Conservation (phyloP, 768 basidiomycete species). For the Chalciporus pseudorubinellus region DNA sequence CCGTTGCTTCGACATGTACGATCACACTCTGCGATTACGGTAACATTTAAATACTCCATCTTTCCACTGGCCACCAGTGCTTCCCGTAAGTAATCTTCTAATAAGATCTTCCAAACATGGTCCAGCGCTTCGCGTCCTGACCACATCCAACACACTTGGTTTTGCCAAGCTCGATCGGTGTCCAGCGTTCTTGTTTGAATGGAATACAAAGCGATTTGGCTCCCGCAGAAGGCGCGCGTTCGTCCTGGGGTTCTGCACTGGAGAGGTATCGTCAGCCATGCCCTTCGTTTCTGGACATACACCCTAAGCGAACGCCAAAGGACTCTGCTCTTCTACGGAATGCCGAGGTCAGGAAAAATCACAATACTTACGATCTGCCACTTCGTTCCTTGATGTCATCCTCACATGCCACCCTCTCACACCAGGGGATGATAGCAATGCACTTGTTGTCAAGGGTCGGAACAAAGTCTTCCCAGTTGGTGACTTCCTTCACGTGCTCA, state of each 20-base stretch:
- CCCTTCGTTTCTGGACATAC: background rate
- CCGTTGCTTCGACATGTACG: background rate
- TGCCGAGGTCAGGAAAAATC: background rate
- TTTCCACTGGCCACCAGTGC: background rate
- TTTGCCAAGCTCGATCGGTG: slow-evolving; percentile 74
- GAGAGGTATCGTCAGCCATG: slow-evolving; percentile 12
- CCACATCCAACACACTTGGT: slow-evolving; percentile 92
- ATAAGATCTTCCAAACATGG: slow-evolving; percentile 91
- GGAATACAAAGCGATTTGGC: slow-evolving; percentile 97
- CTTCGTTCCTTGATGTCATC: slow-evolving; percentile 98
- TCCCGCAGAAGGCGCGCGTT: slow-evolving; percentile 94
- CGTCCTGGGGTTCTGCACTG: slow-evolving; percentile 86
- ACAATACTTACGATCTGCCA: slow-evolving; percentile 62
- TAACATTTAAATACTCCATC: background rate
- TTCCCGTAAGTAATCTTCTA: slow-evolving; percentile 33
- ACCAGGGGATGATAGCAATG: slow-evolving; percentile 92
- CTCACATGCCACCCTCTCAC: slow-evolving; percentile 88
- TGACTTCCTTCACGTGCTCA: slow-evolving; percentile 66
- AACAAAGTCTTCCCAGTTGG: slow-evolving; percentile 90
- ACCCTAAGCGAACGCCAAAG: background rate
- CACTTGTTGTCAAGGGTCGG: slow-evolving; percentile 87
- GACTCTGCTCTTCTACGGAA: background rate
- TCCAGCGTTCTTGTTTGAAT: slow-evolving; percentile 85
- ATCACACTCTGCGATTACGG: background rate
- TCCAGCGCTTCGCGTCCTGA: slow-evolving; percentile 89